phyloP scores from a whole-genome alignment of 2,329 filamentous ascomycete species.

The Scedosporium apiospermum region DNA sequence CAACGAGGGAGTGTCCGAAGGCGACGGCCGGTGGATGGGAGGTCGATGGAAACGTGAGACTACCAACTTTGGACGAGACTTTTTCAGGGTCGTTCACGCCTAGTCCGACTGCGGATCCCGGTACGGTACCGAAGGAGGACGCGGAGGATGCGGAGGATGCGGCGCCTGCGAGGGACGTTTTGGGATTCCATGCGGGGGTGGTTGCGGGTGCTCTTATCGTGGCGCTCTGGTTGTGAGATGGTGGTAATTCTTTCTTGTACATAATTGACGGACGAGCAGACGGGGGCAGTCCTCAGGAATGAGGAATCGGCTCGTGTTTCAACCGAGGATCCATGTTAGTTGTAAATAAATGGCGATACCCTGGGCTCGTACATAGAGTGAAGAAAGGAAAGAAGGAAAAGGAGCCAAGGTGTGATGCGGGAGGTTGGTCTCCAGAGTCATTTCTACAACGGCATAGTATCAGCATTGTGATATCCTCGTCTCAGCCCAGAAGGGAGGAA shows the following conservation, averaged over 20 bases:
- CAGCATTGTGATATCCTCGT: too few species aligned
- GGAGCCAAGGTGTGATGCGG: background rate
- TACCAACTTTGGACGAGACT: constrained; percentile 59
- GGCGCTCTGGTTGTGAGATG: background rate
- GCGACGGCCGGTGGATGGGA: constrained; percentile 63
- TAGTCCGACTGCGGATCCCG: constrained; percentile 4
- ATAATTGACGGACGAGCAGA: background rate
- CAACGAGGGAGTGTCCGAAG: constrained; percentile 59
- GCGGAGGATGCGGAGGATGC: constrained; percentile 1
- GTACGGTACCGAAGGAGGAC: background rate
- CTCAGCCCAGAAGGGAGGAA: background rate
- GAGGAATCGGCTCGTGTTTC: too few species aligned
- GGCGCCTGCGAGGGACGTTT: background rate
- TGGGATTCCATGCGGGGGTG: background rate
- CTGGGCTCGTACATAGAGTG: background rate
- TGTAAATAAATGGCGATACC: background rate
- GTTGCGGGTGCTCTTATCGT: background rate
- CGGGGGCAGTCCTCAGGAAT: too few species aligned
- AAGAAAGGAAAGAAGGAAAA: background rate
- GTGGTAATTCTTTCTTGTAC: background rate
- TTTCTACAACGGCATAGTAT: too few species aligned
- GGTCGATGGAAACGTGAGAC: constrained; percentile 56
- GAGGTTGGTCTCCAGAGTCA: too few species aligned
- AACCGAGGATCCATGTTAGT: background rate
- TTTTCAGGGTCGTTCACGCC: constrained; percentile 17